Evolutionary conservation across 345 rosid genomes (phyloP), one percentile per base, ranked within the genome.

Genomic region (Diplotaxis tenuifolia): DNA sequence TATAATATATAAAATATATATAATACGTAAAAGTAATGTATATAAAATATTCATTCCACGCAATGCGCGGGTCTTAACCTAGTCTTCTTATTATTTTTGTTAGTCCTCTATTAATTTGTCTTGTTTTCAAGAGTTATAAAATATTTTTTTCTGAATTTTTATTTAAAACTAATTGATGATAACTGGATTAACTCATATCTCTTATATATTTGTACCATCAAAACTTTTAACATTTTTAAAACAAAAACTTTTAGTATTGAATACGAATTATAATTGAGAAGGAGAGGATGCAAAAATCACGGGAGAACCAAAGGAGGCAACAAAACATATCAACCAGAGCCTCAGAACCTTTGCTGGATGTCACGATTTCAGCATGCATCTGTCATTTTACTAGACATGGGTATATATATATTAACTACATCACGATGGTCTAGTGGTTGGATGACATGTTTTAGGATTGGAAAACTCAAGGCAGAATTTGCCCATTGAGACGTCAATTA

Each of bases 311-410:
- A 22, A 67, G 68, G 70, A 59, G 58, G 18, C 74, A 50, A 58
- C 29, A 29, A 63, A 53, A 21, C 75, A 78, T 68, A 45, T 54
- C 62, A 67, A 67, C 29, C 77, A 74, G 42, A 69, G 63, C 20
- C 54, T 72, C 28, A 23, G 54, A 50, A 27, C 38, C 57, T 60
- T 70, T 66, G 76, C 71, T 70, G 76, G 76, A 73, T 58, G 55
- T 76, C 81, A 73, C 27, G 49, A 60, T 63, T 15, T 29, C 34
- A 34, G 63, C 42, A 68, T 55, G 40, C 28, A 36, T 65, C 57
- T 55, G 71, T 65, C 77, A 65, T 65, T 73, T 38, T 40, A 23
- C 28, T 32, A n/a, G 57, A 36, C 63, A 19, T 62, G 60, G 60
- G 31, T 55, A 7, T n/a, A n/a, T 11, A 25, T 53, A 53, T 53